Conservation (phyloP, 129 eudicot species). For the Tanacetum coccineum region DNA sequence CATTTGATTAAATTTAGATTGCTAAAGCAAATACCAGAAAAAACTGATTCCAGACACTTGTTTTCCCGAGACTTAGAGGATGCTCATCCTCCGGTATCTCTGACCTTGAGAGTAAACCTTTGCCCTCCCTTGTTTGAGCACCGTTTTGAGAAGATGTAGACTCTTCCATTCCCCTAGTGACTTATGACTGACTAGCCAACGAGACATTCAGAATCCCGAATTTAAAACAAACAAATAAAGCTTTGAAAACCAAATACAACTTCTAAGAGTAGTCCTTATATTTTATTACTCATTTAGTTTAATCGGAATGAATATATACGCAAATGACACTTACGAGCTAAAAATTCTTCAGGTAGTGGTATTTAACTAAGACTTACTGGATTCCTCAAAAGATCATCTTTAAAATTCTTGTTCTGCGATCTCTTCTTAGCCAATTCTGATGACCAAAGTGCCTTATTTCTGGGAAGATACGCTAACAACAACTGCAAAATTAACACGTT, state of each 20-base stretch:
- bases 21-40: conserved; percentile 63
- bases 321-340: not conserved
- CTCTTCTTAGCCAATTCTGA: conserved; percentile 88
- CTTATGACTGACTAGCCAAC: conserved; percentile 96
- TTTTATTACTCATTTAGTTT: conserved; percentile 2
- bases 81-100: conserved; percentile 80
- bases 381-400: conserved; percentile 86
- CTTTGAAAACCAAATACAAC: conserved; percentile 11
- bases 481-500: conserved; percentile 46
- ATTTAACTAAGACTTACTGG: conserved; percentile 62
- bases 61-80: conserved; percentile 87
- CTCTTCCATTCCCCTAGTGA: conserved; percentile 72
- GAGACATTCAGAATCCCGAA: conserved; percentile 46
- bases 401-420: conserved; percentile 79
- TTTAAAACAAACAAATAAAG: conserved; percentile 16
- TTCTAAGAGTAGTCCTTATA: conserved; percentile 1
- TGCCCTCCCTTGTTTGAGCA: conserved; percentile 29
- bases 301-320: not conserved
- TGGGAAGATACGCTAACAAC: conserved; percentile 75
- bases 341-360: not conserved
- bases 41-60: conserved; percentile 93
- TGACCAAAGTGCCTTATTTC: conserved; percentile 79
- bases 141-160: conserved; percentile 45
- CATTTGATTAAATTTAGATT: conserved; percentile 1
- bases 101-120: conserved; percentile 86